Base-by-base conservation (phyloP, 2,329 filamentous ascomycete genomes). In the Intubia oerlemansii region DNA sequence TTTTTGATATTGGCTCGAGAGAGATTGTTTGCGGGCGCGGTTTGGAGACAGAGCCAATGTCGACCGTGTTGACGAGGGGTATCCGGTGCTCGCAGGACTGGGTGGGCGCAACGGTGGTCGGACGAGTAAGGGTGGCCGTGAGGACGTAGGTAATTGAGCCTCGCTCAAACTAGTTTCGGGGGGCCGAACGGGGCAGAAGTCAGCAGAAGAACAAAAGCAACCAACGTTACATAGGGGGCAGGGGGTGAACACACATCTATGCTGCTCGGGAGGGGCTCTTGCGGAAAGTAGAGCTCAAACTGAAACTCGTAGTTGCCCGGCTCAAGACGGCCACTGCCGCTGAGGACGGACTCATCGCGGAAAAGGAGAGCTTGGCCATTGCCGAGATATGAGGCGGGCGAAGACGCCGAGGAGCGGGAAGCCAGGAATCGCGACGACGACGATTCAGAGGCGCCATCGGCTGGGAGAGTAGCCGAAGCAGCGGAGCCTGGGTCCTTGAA, bases 81-180 rank as follows among this genome's bases (percentile, higher is more conserved):
- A n/a, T n/a, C n/a, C n/a, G n/a, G n/a, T n/a, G n/a, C n/a, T n/a
- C 81, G 50, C 78, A 88, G 20, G 68, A 76, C 8, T 73, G 63
- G 3, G 74, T 82, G 2, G 85, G 74, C 10, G 74, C 65, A 36
- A 93, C 90, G 5, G 82, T 72, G 0, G 78, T 88, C 13, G 88
- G 85, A 32, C 82, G 70, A 13, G 85, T 95, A 32, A 95, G 50
- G 7, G 82, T 93, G 18, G 85, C 76, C 5, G 80, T 85, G 41
- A 95, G 66, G 54, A 85, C 70, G 52, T 95, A 98, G 13, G 77
- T 75, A 41, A 98, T 80, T 2, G 80, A 84, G 20, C 88, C 88
- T 44, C 85, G 72, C 52, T 95, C 88, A 49, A 98, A 98, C 82
- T 95, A 25, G 2, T n/a, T n/a, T n/a, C n/a, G n/a, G n/a, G n/a